phyloP scores from a whole-genome alignment of 75 land plant genomes.

The Selaginella tamariscina region DNA sequence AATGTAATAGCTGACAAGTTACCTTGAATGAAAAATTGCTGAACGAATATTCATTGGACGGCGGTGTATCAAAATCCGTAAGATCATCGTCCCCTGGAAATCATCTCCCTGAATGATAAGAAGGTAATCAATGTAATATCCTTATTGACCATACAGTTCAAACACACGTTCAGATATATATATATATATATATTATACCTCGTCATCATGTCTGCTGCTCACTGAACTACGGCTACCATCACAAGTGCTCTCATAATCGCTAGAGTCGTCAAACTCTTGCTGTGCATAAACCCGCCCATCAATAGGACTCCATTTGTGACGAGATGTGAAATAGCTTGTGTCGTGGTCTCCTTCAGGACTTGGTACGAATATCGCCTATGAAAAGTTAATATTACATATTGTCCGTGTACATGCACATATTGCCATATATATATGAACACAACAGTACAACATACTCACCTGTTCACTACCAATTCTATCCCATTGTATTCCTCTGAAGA shows the following conservation, averaged over 20 bases:
- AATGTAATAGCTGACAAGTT: conserved; percentile 8
- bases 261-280: conserved; percentile 55
- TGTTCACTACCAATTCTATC: conserved; percentile 96
- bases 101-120: conserved; percentile 16
- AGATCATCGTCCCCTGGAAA: conserved; percentile 33
- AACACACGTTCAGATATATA: too few relatives aligned
- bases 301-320: conserved; percentile 61
- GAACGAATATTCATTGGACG: conserved; percentile 41
- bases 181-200: conserved; percentile 29
- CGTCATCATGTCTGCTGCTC: conserved; percentile 67
- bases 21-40: conserved; percentile 88
- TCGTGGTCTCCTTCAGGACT: conserved; percentile 75
- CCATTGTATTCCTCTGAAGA: conserved; percentile 92
- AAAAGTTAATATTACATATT: neutral
- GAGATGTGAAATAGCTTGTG: conserved; percentile 94
- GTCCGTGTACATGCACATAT: neutral
- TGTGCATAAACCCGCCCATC: conserved; percentile 43
- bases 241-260: conserved; percentile 47
- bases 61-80: conserved; percentile 46
- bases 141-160: neutral
- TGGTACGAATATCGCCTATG: conserved; percentile 93
- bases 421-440: neutral
- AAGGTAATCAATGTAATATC: conserved; percentile 7
- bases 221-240: conserved; percentile 67
- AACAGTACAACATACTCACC: conserved; percentile 27